Evolutionary conservation across 164 flowering plant genomes (phyloP), one percentile per base, ranked within the genome.

Genomic region (Cinnamomum micranthum): DNA sequence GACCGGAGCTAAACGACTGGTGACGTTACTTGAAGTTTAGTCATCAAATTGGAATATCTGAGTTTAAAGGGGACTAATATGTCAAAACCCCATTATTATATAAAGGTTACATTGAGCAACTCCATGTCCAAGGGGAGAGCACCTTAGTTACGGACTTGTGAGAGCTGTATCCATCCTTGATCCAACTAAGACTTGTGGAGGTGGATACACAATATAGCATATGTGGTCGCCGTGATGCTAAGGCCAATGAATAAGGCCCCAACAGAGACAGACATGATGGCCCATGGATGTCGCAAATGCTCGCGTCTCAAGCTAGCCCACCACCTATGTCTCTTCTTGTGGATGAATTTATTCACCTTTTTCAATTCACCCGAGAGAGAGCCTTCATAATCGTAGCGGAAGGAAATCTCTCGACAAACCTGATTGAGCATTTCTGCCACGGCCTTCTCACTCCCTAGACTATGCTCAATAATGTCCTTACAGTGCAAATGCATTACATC

Each of bases 371-470:
- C 27, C 15, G 84, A 73, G 24, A 77, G 78, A 68, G 75, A 4
- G 33, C 33, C 74, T 19, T 63, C 72, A 6, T 69, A 72, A n/a
- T 74, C 64, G 60, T 72, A 24, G 69, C 79, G 80, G 15, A 72
- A 47, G 0, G 72, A 67, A 5, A 75, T 50, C 62, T 82, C 78
- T 51, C 59, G 75, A 65, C 77, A 72, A 19, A 82, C 51, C 13
- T 60, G 72, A 73, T 75, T 80, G 62, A 82, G 75, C 25, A 82
- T 74, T 17, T 22, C 1, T 1, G 77, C 75, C n/a, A 82, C 82
- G 50, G 70, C 80, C 65, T 77, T 70, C 19, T 77, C 74, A 14
- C 74, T 75, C 31, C 82, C 84, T 12, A 82, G 80, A 17, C 66
- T 70, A 33, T 77, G 74, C 50, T 71, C 69, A 6, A 82, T 78